Percentiles rank a stretch among this genome's conserved stretches.
Evolutionary conservation across 352 stramenopile genomes (phyloP).

Genomic region (Globisporangium nagaii): DNA sequence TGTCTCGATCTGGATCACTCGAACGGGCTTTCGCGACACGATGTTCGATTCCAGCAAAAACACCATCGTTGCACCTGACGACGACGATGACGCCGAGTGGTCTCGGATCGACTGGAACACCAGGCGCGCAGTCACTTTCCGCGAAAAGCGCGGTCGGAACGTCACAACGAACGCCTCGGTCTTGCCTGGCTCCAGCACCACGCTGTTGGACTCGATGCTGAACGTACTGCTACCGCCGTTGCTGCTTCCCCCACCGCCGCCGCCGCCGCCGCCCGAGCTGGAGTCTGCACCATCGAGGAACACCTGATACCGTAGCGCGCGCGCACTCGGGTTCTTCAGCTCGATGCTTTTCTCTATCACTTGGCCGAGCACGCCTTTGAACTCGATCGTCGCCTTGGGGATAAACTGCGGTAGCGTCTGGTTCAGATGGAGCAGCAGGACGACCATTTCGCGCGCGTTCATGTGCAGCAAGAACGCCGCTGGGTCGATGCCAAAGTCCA

Average conservation of each 20-base stretch:
- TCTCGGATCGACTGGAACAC: constrained; percentile 81
- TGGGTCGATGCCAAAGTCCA: constrained; percentile 73
- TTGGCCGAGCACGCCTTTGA: constrained; percentile 81
- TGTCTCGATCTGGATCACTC: constrained; percentile 74
- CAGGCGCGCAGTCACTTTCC: constrained; percentile 78
- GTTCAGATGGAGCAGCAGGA: constrained; percentile 89
- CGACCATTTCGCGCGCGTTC: constrained; percentile 65
- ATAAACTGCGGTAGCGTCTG: constrained; percentile 89
- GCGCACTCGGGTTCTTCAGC: constrained; percentile 86
- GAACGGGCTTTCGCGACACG: constrained; percentile 61
- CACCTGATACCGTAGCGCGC: constrained; percentile 84
- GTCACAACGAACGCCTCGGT: constrained; percentile 75
- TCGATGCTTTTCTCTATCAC: constrained; percentile 92
- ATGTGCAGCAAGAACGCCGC: constrained; percentile 46
- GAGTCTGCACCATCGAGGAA: constrained; percentile 58
- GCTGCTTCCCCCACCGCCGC: neutral
- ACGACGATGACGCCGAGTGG: constrained; percentile 11
- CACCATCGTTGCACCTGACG: constrained; percentile 75
- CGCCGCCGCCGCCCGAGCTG: neutral
- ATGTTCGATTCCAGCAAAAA: constrained; percentile 88
- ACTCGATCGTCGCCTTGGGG: constrained; percentile 92
- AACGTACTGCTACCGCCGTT: constrained; percentile 37
- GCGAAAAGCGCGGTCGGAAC: constrained; percentile 80
- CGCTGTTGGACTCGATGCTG: constrained; percentile 56
- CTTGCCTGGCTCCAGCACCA: constrained; percentile 76